Evolutionary conservation across 179 eudicot species (phyloP), one percentile per base, ranked within the genome.

Genomic region (Kewa caespitosa): DNA sequence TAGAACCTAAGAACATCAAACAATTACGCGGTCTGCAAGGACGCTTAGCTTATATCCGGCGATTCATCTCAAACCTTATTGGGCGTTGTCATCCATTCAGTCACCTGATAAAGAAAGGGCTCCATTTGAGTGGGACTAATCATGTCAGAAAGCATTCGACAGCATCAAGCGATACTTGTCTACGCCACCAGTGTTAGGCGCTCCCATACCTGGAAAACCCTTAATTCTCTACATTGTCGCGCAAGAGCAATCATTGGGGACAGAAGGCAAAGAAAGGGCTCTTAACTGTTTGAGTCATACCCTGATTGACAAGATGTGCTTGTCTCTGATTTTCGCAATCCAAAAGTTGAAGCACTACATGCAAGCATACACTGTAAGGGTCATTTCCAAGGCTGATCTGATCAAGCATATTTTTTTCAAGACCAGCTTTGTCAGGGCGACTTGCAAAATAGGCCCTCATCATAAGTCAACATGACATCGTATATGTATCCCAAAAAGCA

Each of bases 51-150:
- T 76, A 33, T 42, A 76, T 76, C 5, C 62, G 73, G 6, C 22
- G 72, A 30, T 76, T 76, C 54, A 76, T 67, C 32, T 67, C 79
- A 18, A 76, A 67, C 66, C 48, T 76, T 1, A 55, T 39, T 0
- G 39, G 73, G 0, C 46, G 52, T 1, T 66, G 64, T 38, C 73
- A 52, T 1, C 60, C 46, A 4, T 75, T 54, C 14, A 50, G 62
- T 17, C 63, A 54, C 22, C 33, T 75, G 0, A 75, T 66, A 52
- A 67, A 75, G 28, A 66, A 67, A 23, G 65, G 11, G 34, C 27
- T 1, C 52, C 72, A 6, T 75, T 75, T 50, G 72, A 43, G 54
- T 75, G 78, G 78, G 63, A 70, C 11, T 6, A 52, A 1, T 32
- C 74, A 1, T 52, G 77, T 31, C 59, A 34, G 46, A 41, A 41